phyloP scores from a whole-genome alignment of 2,329 filamentous ascomycete genomes.

The Epichloe gansuensis region DNA sequence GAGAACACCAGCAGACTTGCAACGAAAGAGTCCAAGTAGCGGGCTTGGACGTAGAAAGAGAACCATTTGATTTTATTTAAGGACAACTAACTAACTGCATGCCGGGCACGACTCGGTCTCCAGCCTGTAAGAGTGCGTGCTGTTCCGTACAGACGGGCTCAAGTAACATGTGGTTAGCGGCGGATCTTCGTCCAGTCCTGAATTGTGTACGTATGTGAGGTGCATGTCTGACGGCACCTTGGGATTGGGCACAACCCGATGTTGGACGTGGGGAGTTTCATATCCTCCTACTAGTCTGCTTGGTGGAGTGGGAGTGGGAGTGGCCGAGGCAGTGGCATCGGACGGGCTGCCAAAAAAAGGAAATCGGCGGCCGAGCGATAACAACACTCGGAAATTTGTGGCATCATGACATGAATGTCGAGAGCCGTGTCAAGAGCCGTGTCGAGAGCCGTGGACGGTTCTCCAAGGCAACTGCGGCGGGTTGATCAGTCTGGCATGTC shows the following conservation, averaged over 20 bases:
- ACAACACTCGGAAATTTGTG: background rate
- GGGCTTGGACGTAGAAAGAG: background rate
- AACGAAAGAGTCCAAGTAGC: background rate
- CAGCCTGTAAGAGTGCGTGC: background rate
- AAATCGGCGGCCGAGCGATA: background rate
- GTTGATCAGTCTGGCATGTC: background rate
- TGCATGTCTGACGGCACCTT: conserved; percentile 2
- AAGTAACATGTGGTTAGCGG: background rate
- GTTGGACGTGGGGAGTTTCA: background rate
- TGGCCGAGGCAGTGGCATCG: no score
- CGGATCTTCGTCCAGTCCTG: background rate
- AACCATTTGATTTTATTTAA: no score
- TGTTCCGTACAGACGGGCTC: no score
- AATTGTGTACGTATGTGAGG: conserved; percentile 3
- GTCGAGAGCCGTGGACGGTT: background rate
- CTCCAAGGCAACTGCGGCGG: no score
- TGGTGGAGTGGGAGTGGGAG: no score
- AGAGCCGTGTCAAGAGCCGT: background rate
- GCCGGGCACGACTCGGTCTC: background rate
- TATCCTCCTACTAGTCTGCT: background rate
- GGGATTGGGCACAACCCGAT: conserved; percentile 5
- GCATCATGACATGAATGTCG: background rate
- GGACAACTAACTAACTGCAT: no score
- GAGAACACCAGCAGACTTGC: background rate
- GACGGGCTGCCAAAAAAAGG: no score